Evolutionary conservation across 2,329 filamentous ascomycete species (phyloP), one percentile per base, ranked within the genome.

Genomic region (Dothistroma pini): DNA sequence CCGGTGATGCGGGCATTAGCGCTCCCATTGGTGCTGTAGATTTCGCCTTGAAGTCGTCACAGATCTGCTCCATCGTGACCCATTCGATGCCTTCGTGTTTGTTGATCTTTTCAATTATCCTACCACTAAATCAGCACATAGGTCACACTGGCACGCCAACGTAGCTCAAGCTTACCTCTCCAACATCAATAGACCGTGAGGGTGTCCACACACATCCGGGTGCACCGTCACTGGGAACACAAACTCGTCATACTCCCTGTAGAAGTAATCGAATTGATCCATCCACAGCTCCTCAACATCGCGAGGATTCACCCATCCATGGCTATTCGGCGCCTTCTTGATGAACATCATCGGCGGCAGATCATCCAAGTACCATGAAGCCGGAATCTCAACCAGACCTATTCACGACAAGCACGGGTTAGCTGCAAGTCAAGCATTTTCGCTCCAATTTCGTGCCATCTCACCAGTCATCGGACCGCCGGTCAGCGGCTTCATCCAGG

Each of bases 181-280:
- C 65, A 90, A 86, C 88, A 91, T 90, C 7, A 90, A 76, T 31
- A 91, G 68, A 0, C 86, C 89, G 74, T 91, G 89, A 0, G 89
- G 89, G 19, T 87, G 80, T 0, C 89, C 89, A 2, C 83, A 86
- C 0, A 89, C 86, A 68, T 91, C 89, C 0, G 89, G 89, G 72
- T 91, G 89, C 38, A 91, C 87, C 0, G 89, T 91, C 74, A 91
- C 88, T 0, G 89, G 88, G 68, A 91, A 91, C 56, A 90, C 83
- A 63, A 91, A 91, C 67, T 89, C 86, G 67, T 91, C 88, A 64
- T 90, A 88, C 73, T 91, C 87, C 31, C 88, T 80, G 72, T 91
- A 91, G 69, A 89, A 90, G 74, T 90, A 91, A 67, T 87, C 82
- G 61, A 89, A 89, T 64, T 88, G 85, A 62, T 88, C 84, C 67